These are phyloP conservation scores for Glaciozyma antarctica DNA, from an alignment of 768 basidiomycete genomes.

Conservation along the genomic window DNA sequence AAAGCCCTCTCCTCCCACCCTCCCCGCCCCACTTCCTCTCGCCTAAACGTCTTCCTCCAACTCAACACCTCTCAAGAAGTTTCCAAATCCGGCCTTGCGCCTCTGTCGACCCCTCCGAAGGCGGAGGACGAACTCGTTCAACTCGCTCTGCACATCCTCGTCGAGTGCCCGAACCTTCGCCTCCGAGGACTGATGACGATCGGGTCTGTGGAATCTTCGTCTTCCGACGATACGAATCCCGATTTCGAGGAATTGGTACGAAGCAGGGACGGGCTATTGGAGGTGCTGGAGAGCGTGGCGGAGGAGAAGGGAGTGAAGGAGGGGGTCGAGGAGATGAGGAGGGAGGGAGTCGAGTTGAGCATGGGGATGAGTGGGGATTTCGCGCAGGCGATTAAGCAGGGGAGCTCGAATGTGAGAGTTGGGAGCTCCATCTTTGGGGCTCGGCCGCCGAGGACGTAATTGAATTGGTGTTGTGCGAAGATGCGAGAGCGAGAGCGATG, in stretches of 20 bases:
- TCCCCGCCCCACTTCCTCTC: constrained; percentile 64
- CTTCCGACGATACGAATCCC: constrained; percentile 47
- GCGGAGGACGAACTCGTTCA: constrained; percentile 50
- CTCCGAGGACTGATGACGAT: constrained; percentile 95
- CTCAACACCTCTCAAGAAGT: constrained; percentile 93
- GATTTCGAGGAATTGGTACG: constrained; percentile 56
- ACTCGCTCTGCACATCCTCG: constrained; percentile 62
- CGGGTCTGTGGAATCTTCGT: constrained; percentile 66
- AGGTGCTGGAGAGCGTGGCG: background rate
- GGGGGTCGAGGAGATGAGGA: constrained; percentile 18
- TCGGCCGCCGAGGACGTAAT: constrained; percentile 38
- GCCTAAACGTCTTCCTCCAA: constrained; percentile 77
- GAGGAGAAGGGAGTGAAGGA: background rate
- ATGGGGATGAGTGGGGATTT: constrained; percentile 99
- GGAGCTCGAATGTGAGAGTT: constrained; percentile 79
- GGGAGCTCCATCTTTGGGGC: constrained; percentile 83
- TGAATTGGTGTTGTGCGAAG: no score
- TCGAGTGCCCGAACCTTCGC: constrained; percentile 60
- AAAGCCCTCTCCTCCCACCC: constrained; percentile 58
- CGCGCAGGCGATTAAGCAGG: constrained; percentile 69
- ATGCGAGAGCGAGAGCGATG: background rate
- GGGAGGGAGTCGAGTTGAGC: constrained; percentile 40
- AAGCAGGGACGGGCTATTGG: constrained; percentile 17
- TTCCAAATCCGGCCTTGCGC: constrained; percentile 72
- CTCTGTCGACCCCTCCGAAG: constrained; percentile 42